A percentile compares a stretch with the other conserved stretches of the same genome.
Conservation (phyloP, 805 yeast species). For the Candida broadrunensis region DNA sequence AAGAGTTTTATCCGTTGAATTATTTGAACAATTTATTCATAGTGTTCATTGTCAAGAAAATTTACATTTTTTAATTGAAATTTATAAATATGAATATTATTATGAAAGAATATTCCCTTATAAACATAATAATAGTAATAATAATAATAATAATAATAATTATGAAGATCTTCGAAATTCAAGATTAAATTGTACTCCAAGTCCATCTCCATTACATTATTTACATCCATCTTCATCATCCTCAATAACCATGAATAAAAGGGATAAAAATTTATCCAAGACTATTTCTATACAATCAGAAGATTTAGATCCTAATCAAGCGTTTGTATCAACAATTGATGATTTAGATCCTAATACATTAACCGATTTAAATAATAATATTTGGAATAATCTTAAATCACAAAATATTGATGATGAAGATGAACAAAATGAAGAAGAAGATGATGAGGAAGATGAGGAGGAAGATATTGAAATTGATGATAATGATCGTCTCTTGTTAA, state of each 20-base stretch:
- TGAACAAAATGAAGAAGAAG: constrained; percentile 3
- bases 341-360: constrained; percentile 14
- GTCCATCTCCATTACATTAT: constrained; percentile 1
- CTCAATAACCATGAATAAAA: background rate
- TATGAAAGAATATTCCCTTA: constrained; percentile 22
- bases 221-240: constrained; percentile 1
- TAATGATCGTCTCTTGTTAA: constrained; percentile 2
- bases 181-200: constrained; percentile 7
- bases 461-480: constrained; percentile 1
- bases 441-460: background rate
- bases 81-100: constrained; percentile 43
- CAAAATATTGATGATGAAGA: constrained; percentile 7
- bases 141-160: too few species aligned
- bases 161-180: background rate
- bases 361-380: constrained; percentile 3
- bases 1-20: constrained; percentile 11
- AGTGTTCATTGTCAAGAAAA: constrained; percentile 45
- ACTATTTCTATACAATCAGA: constrained; percentile 13
- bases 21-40: constrained; percentile 29
- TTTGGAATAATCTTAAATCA: constrained; percentile 17
- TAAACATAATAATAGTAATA: background rate
- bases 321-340: constrained; percentile 20
- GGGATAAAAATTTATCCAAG: background rate
- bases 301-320: constrained; percentile 20
- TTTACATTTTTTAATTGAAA: constrained; percentile 42